Evolutionary conservation across 108 stramenopile species (phyloP).

Genomic region (Skeletonema grethae): DNA sequence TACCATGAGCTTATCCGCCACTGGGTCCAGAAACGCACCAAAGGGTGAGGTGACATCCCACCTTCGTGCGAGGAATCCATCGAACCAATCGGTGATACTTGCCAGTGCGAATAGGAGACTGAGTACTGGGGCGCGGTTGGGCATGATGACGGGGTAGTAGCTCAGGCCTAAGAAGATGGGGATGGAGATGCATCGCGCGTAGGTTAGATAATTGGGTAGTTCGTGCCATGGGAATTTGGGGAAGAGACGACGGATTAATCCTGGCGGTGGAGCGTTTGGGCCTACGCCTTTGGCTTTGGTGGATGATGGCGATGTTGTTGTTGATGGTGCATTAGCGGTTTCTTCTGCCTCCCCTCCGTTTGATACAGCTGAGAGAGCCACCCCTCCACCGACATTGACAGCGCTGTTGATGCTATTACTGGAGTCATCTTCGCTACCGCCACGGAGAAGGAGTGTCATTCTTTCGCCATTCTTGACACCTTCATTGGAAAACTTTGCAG

Average conservation of each 20-base stretch:
- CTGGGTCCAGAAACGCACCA: slow-evolving; percentile 97
- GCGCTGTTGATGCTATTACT: neutral
- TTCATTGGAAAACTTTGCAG: neutral
- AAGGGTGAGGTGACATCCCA: slow-evolving; percentile 82
- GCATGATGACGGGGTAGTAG: slow-evolving; percentile 42
- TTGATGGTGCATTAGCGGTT: neutral
- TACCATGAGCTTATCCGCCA: slow-evolving; percentile 97
- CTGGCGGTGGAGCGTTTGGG: slow-evolving; percentile 64
- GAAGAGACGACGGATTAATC: slow-evolving; percentile 59
- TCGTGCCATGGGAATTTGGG: slow-evolving; percentile 69
- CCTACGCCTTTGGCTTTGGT: slow-evolving; percentile 44
- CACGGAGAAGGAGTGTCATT: slow-evolving; percentile 17
- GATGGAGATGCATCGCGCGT: slow-evolving; percentile 73
- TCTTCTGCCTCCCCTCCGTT: neutral
- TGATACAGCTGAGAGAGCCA: neutral
- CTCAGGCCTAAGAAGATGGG: slow-evolving; percentile 61
- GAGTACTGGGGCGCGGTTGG: slow-evolving; percentile 28
- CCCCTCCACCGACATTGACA: neutral
- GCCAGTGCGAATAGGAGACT: slow-evolving; percentile 65
- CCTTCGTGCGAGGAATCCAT: slow-evolving; percentile 89
- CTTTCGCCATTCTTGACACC: neutral
- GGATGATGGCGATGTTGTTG: neutral
- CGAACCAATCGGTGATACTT: slow-evolving; percentile 88
- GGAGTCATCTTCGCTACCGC: slow-evolving; percentile 9
- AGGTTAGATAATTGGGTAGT: slow-evolving; percentile 79